A percentile compares a stretch with the other conserved stretches of the same genome.
Conservation (phyloP, 495 filamentous ascomycete species). For the Haplographium delicatum region DNA sequence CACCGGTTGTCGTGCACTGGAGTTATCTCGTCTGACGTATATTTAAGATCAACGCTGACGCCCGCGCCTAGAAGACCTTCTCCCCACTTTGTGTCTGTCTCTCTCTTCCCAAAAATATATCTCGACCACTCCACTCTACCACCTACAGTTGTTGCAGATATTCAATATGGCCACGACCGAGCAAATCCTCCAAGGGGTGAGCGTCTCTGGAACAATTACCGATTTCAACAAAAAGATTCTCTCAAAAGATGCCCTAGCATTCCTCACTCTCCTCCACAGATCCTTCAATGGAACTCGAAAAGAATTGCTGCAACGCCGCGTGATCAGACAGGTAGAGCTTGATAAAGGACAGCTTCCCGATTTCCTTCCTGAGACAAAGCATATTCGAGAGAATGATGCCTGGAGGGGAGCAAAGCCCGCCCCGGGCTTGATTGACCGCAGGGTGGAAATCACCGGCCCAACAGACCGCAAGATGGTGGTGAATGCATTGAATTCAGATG, state of each 20-base stretch:
- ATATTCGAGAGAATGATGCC: conserved; percentile 89
- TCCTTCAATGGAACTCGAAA: conserved; percentile 92
- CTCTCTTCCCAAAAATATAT: too few species aligned
- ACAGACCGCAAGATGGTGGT: conserved; percentile 99
- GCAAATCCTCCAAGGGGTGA: conserved; percentile 77
- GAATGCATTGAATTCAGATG: conserved; percentile 93
- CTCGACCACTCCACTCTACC: too few species aligned
- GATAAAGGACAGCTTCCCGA: conserved; percentile 89
- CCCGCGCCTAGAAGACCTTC: neutral
- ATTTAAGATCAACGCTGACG: conserved; percentile 4
- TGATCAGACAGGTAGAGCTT: conserved; percentile 85
- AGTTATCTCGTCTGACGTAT: conserved; percentile 8
- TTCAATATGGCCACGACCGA: conserved; percentile 65
- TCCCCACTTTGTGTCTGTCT: too few species aligned
- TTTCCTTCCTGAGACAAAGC: conserved; percentile 93
- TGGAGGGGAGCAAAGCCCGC: conserved; percentile 95
- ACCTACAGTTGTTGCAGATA: too few species aligned
- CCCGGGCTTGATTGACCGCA: conserved; percentile 86
- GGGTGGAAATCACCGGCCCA: conserved; percentile 98
- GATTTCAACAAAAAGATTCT: conserved; percentile 85
- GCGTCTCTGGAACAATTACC: conserved; percentile 71
- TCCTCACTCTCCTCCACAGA: conserved; percentile 89
- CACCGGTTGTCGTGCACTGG: neutral
- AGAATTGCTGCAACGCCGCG: conserved; percentile 78
- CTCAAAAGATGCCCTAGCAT: conserved; percentile 83